Conservation (phyloP, 2,329 filamentous ascomycete genomes). For the Chaetomium sp. region DNA sequence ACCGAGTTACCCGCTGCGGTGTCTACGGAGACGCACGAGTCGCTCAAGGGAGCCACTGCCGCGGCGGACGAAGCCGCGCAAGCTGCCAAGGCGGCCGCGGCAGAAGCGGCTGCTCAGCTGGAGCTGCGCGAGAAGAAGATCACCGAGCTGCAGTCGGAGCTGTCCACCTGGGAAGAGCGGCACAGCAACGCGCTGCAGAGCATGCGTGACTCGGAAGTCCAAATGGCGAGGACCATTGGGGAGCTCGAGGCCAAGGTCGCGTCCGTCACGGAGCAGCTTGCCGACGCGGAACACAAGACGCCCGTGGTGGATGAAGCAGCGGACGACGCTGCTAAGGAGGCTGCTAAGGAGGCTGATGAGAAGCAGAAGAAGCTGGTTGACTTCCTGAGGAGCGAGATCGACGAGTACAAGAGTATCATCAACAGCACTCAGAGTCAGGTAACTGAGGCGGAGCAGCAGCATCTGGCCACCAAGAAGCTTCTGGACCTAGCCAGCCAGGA, state of each 20-base stretch:
- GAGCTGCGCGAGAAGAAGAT: constrained; percentile 52
- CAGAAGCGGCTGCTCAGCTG: constrained; percentile 30
- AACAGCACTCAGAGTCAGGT: constrained; percentile 63
- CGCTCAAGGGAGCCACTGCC: constrained; percentile 35
- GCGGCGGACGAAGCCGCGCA: constrained; percentile 16
- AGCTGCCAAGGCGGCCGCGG: constrained; percentile 18
- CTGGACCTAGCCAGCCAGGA: constrained; percentile 60
- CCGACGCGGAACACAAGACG: constrained; percentile 30
- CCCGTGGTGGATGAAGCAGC: constrained; percentile 31
- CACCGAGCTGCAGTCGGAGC: constrained; percentile 60
- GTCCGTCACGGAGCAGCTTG: constrained; percentile 27
- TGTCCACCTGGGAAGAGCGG: constrained; percentile 68
- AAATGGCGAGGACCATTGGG: constrained; percentile 64
- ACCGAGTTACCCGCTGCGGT: constrained; percentile 5
- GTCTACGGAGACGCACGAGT: constrained; percentile 26
- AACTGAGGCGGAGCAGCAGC: constrained; percentile 65
- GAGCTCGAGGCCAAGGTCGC: constrained; percentile 48
- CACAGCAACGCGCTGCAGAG: constrained; percentile 64
- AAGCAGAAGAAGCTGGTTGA: constrained; percentile 55
- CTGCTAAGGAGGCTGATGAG: constrained; percentile 43
- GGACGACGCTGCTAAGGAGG: constrained; percentile 38
- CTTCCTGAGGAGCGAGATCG: constrained; percentile 65
- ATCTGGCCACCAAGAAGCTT: constrained; percentile 58
- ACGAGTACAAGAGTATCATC: constrained; percentile 72
- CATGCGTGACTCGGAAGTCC: constrained; percentile 65